phyloP scores from a whole-genome alignment of 306 rosid species.

The Adenanthera pavonina region DNA sequence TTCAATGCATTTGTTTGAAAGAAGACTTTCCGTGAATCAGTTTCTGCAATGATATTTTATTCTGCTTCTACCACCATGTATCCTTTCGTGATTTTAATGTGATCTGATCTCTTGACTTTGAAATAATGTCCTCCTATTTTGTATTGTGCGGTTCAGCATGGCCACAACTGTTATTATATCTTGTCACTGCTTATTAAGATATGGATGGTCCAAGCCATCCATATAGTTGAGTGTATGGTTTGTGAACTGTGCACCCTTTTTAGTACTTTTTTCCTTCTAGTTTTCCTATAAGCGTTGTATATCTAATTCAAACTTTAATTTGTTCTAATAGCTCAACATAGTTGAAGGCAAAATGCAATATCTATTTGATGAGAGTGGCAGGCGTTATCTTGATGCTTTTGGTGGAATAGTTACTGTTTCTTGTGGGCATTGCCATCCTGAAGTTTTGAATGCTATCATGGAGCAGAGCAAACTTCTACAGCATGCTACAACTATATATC shows the following conservation, averaged over 20 bases:
- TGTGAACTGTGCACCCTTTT: not conserved
- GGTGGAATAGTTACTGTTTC: slow-evolving; percentile 99
- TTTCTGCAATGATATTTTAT: not conserved
- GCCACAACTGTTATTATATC: not conserved
- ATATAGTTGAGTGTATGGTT: not conserved
- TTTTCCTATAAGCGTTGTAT: not conserved
- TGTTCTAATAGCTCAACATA: slow-evolving; percentile 68
- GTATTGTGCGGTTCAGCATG: not conserved
- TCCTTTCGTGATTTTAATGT: not conserved
- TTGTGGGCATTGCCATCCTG: slow-evolving; percentile 95
- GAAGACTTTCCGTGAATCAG: not conserved
- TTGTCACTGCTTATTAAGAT: not conserved
- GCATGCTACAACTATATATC: slow-evolving; percentile 75
- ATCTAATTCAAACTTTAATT: slow-evolving; percentile 36
- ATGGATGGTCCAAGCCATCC: not conserved
- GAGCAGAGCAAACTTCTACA: slow-evolving; percentile 84
- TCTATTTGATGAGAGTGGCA: slow-evolving; percentile 83
- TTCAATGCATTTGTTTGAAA: not conserved
- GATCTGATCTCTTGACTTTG: not conserved
- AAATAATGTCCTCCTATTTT: not conserved
- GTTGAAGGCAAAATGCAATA: slow-evolving; percentile 98
- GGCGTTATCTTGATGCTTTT: slow-evolving; percentile 92
- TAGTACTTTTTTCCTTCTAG: not conserved
- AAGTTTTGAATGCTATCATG: slow-evolving; percentile 62
- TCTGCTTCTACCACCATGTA: not conserved